Conservation (phyloP, 169 alveolate species). For the Eimeria sp. region DNA sequence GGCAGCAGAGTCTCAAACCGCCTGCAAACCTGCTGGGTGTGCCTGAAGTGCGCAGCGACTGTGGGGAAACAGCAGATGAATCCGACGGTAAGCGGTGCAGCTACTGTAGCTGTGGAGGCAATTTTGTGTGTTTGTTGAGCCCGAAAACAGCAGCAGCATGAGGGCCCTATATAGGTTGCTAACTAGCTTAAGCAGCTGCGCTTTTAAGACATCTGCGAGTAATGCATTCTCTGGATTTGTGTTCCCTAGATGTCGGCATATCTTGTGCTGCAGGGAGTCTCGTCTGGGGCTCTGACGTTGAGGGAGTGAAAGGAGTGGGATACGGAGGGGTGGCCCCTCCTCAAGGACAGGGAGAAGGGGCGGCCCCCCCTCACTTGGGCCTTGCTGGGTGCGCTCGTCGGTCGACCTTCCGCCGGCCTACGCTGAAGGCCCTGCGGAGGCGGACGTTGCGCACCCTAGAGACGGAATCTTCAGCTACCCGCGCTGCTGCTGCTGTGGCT, state of each 20-base stretch:
- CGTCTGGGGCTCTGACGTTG: slow-evolving; percentile 53
- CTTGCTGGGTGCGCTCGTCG: slow-evolving; percentile 20
- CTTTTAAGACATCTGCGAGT: neutral
- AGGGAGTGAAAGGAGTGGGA: slow-evolving; percentile 11
- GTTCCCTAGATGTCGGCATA: too few relatives aligned
- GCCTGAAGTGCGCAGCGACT: slow-evolving; percentile 49
- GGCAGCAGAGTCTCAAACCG: slow-evolving; percentile 50
- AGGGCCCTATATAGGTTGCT: neutral
- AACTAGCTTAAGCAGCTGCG: neutral
- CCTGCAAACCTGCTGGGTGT: slow-evolving; percentile 1
- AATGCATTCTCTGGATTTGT: neutral
- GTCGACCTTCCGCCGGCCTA: slow-evolving; percentile 32
- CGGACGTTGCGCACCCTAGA: slow-evolving; percentile 62
- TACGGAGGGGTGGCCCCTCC: slow-evolving; percentile 12
- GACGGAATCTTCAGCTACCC: neutral
- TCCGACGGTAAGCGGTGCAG: slow-evolving; percentile 36
- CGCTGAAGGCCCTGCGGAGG: slow-evolving; percentile 55
- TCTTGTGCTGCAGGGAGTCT: slow-evolving; percentile 22
- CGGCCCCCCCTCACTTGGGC: neutral
- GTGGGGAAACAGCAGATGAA: slow-evolving; percentile 42
- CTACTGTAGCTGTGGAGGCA: neutral
- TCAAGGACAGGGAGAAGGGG: slow-evolving; percentile 9
- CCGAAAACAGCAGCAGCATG: neutral
- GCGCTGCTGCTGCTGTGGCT: slow-evolving; percentile 25
- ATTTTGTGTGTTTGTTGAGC: neutral